A percentile compares a stretch with the other conserved stretches of the same genome.
Conservation (phyloP, 2,329 filamentous ascomycete species). For the Reticulascus tulasneorum region DNA sequence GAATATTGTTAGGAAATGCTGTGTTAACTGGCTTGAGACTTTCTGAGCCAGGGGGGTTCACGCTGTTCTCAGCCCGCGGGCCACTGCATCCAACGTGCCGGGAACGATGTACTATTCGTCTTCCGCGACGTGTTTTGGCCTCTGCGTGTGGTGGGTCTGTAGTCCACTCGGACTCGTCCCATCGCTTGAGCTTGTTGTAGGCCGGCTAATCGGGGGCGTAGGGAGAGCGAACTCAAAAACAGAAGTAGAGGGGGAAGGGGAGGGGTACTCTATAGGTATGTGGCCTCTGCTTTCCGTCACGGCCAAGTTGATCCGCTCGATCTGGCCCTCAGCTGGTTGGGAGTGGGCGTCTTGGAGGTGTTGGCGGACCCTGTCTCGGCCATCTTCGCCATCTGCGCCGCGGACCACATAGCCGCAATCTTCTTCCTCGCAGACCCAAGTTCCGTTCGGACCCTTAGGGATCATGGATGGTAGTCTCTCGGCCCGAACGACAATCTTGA, state of each 20-base stretch:
- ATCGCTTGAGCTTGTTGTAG: conserved; percentile 7
- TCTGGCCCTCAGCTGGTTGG: conserved; percentile 44
- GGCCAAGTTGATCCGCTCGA: conserved; percentile 46
- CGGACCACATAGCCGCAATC: conserved; percentile 63
- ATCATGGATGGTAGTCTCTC: conserved; percentile 45
- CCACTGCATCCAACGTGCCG: background rate
- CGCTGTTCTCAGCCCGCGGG: no score
- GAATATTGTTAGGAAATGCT: conserved; percentile 24
- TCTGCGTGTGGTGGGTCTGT: background rate
- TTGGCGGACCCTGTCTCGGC: conserved; percentile 52
- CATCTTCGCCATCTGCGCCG: conserved; percentile 51
- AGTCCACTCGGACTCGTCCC: conserved; percentile 11
- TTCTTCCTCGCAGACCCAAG: conserved; percentile 63
- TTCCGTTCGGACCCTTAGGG: conserved; percentile 55
- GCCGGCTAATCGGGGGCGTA: no score
- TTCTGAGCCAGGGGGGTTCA: no score
- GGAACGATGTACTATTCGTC: background rate
- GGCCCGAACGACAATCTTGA: conserved; percentile 43
- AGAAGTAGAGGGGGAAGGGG: conserved; percentile 29
- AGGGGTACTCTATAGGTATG: conserved; percentile 53
- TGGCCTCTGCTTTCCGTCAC: conserved; percentile 52
- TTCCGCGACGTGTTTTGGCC: conserved; percentile 7
- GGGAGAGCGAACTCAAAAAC: conserved; percentile 21
- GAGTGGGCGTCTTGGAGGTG: conserved; percentile 52
- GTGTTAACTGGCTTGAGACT: no score